A percentile compares a stretch with the other conserved stretches of the same genome.
These are phyloP conservation scores for Wickerhamomyces queroliae DNA, from an alignment of 805 yeast genomes.

Conservation along the genomic window DNA sequence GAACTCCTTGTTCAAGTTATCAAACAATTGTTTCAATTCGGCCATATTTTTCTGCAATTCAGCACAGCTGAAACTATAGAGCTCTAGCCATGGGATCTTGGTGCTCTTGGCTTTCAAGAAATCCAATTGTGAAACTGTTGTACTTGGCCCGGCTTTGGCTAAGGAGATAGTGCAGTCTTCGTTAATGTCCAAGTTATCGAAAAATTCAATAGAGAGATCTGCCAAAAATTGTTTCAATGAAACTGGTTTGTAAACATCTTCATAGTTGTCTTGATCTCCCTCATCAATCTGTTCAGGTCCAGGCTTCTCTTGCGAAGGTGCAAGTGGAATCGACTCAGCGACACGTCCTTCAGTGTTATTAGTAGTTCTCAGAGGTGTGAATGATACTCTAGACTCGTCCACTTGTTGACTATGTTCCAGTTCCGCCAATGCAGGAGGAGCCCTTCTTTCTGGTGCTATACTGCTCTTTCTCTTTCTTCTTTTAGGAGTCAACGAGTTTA, in stretches of 20 bases:
- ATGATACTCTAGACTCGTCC: constrained; percentile 13
- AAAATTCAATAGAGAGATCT: constrained; percentile 22
- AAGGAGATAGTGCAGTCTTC: constrained; percentile 17
- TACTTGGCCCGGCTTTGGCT: constrained; percentile 3
- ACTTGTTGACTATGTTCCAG: constrained; percentile 5
- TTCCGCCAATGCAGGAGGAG: neutral
- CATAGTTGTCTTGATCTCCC: constrained; percentile 4
- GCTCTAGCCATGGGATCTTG: constrained; percentile 22
- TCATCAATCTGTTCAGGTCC: neutral
- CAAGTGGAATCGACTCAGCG: constrained; percentile 14
- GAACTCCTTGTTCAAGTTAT: constrained; percentile 19
- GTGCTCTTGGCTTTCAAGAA: constrained; percentile 17
- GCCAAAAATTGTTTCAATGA: constrained; percentile 17
- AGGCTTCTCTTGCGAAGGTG: constrained; percentile 17
- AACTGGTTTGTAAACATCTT: constrained; percentile 22
- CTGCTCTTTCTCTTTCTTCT: constrained; percentile 15
- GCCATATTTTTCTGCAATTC: constrained; percentile 22
- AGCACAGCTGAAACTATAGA: constrained; percentile 22
- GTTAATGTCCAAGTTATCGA: constrained; percentile 20
- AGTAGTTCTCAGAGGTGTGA: constrained; percentile 20
- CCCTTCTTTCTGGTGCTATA: neutral
- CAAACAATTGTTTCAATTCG: constrained; percentile 17
- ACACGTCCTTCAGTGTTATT: constrained; percentile 5
- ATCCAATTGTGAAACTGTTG: constrained; percentile 7
- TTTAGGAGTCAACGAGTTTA: constrained; percentile 23